Conservation (phyloP, 139 green algal species). For the Chlorella sp. region DNA sequence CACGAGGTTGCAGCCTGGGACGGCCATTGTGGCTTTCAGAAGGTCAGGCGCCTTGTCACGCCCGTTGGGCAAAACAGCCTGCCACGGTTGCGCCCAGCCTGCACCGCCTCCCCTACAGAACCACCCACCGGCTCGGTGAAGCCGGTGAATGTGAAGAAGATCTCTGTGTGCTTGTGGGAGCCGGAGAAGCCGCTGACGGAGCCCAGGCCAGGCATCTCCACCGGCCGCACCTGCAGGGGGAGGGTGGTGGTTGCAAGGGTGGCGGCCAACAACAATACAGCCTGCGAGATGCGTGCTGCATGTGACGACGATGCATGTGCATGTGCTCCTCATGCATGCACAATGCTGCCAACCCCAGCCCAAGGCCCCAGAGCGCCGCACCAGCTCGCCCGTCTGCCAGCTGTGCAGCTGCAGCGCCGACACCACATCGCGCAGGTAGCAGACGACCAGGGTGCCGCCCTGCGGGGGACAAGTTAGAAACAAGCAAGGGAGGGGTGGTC, state of each 20-base stretch:
- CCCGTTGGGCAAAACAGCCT: too few species aligned
- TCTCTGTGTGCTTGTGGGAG: constrained; percentile 54
- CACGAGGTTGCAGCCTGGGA: too few species aligned
- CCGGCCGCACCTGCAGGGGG: background rate
- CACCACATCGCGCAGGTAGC: constrained; percentile 64
- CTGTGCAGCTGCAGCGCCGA: constrained; percentile 68
- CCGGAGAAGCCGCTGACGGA: constrained; percentile 68
- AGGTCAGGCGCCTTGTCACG: too few species aligned
- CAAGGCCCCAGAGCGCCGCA: constrained; percentile 55
- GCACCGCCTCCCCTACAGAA: too few species aligned
- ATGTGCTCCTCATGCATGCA: background rate
- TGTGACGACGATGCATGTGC: too few species aligned
- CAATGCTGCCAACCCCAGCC: background rate
- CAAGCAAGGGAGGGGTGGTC: too few species aligned
- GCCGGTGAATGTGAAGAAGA: constrained; percentile 84
- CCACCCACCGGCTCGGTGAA: constrained; percentile 67
- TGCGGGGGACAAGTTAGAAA: too few species aligned
- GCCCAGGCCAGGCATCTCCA: constrained; percentile 64
- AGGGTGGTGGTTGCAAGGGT: too few species aligned
- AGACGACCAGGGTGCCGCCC: constrained; percentile 76
- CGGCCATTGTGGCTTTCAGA: too few species aligned
- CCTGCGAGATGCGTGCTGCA: too few species aligned
- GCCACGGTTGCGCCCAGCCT: too few species aligned
- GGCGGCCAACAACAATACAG: too few species aligned
- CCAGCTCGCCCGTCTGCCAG: constrained; percentile 51